phyloP scores from a whole-genome alignment of 306 rosid species.

The Cicer bijugum region DNA sequence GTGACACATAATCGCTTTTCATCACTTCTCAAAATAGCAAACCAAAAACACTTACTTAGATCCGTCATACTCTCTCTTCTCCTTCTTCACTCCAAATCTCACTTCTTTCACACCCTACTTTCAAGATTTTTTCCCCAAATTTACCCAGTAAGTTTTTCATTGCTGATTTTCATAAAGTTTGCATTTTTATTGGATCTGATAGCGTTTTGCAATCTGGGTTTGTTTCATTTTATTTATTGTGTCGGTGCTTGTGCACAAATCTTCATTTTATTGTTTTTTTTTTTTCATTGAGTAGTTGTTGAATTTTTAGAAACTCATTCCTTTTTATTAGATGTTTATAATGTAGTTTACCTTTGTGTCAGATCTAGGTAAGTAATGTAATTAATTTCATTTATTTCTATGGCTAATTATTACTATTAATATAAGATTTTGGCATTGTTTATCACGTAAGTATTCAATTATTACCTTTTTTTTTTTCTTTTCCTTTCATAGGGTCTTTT shows the following conservation, averaged over 20 bases:
- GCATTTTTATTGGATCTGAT: conserved; percentile 36
- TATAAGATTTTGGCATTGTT: conserved; percentile 2
- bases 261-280: conserved; percentile 26
- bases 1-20: conserved; percentile 40
- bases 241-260: conserved; percentile 24
- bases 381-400: conserved; percentile 5
- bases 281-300: not conserved
- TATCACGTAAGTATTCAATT: conserved; percentile 19
- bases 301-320: not conserved
- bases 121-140: conserved; percentile 13
- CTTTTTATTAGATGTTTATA: conserved; percentile 14
- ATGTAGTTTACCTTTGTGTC: conserved; percentile 9
- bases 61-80: conserved; percentile 32
- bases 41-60: conserved; percentile 32
- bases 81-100: conserved; percentile 42
- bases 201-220: conserved; percentile 37
- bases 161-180: conserved; percentile 18
- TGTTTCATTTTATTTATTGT: conserved; percentile 28
- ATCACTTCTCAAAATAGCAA: conserved; percentile 47
- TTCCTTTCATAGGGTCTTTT: conserved; percentile 22
- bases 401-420: conserved; percentile 14
- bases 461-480: not conserved
- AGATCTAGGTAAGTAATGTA: conserved; percentile 29
- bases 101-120: conserved; percentile 34
- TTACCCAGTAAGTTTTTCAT: conserved; percentile 42